A percentile compares a stretch with the other conserved stretches of the same genome.
These are phyloP conservation scores for Oryza glumipatula DNA, from an alignment of 176 grass and related monocot genomes.

Conservation along the genomic window DNA sequence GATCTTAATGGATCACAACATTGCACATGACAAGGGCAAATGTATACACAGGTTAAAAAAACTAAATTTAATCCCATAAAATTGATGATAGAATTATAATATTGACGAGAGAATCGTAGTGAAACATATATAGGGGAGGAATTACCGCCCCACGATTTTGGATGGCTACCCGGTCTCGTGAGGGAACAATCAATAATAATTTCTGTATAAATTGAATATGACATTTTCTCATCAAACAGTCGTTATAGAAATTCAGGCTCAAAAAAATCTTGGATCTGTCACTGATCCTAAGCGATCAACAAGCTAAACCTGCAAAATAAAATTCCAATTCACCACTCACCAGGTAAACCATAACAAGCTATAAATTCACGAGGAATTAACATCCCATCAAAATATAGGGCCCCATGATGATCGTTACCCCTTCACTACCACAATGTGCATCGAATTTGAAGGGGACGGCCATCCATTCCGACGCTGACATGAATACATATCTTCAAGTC, in stretches of 20 bases:
- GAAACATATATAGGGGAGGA: neutral
- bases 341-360: neutral
- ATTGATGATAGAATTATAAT: neutral
- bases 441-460: constrained; percentile 25
- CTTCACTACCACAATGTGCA: neutral
- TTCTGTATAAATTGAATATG: neutral
- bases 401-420: neutral
- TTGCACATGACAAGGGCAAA: neutral
- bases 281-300: neutral
- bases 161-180: neutral
- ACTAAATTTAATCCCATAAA: neutral
- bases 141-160: neutral
- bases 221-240: neutral
- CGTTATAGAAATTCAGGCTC: neutral
- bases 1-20: neutral
- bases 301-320: neutral
- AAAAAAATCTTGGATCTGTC: neutral
- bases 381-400: constrained; percentile 11
- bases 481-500: neutral
- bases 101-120: no score
- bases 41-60: neutral
- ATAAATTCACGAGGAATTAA: neutral
- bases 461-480: constrained; percentile 28
- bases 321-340: neutral
- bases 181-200: neutral